Percentiles rank a stretch among this genome's conserved stretches.
Conservation (phyloP, 257 asterid species). For the Ilex aquifolium region DNA sequence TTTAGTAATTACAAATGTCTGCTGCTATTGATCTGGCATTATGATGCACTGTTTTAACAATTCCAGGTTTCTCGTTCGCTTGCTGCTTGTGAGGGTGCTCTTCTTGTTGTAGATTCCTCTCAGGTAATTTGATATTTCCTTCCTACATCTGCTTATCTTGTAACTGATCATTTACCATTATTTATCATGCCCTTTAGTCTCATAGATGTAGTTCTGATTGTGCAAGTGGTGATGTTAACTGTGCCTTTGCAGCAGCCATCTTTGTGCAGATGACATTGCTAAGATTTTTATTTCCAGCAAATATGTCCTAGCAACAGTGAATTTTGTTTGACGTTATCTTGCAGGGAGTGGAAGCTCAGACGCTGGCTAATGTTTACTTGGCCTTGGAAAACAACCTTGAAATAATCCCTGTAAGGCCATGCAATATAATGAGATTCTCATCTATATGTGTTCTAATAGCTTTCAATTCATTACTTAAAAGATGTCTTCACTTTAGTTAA, state of each 20-base stretch:
- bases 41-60: conserved; percentile 15
- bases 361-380: conserved; percentile 93
- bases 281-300: not conserved
- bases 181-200: too few species aligned
- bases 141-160: not conserved
- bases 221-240: not conserved
- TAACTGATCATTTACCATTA: not conserved
- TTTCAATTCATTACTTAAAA: too few species aligned
- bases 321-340: conserved; percentile 13
- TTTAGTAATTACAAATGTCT: too few species aligned
- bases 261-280: not conserved
- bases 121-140: conserved; percentile 48
- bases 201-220: not conserved
- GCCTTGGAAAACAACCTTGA: conserved; percentile 99
- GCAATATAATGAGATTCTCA: not conserved
- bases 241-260: not conserved
- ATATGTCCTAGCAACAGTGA: conserved; percentile 1
- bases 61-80: conserved; percentile 97
- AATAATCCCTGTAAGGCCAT: conserved; percentile 79
- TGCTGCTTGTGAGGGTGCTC: conserved; percentile 99
- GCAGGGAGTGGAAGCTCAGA: conserved; percentile 99
- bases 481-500: not conserved
- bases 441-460: not conserved
- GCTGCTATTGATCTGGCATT: conserved; percentile 2
- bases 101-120: conserved; percentile 98